Percentiles rank a stretch among this genome's conserved stretches.
Evolutionary conservation across 192 early-diverging fungal genomes (phyloP).

Genomic region (Rhizoclosmatium sp.): DNA sequence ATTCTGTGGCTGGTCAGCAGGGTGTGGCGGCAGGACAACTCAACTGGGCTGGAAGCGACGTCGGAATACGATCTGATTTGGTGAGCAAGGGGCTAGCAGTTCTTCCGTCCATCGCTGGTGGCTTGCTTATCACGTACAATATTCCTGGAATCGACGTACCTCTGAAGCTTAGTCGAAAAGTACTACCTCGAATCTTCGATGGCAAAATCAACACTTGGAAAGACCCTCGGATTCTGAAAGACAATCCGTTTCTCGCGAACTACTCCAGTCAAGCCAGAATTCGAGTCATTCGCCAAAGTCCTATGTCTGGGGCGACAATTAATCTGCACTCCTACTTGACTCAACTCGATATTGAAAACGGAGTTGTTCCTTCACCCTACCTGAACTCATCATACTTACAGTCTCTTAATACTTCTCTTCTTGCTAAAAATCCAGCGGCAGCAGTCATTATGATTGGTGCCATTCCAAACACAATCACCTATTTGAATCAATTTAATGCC

Average conservation of each 20-base stretch:
- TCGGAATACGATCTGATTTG: not conserved
- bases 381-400: not conserved
- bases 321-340: not conserved
- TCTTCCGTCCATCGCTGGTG: constrained; percentile 1
- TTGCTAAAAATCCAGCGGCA: not conserved
- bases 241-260: not conserved
- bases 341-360: not conserved
- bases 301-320: not conserved
- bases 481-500: not conserved
- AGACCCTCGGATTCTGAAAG: not conserved
- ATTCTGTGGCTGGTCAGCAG: not conserved
- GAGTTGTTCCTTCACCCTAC: not conserved
- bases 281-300: not conserved
- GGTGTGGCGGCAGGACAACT: not conserved
- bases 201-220: not conserved
- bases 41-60: not conserved
- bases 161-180: not conserved
- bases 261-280: not conserved
- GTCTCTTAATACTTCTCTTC: not conserved
- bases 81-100: not conserved
- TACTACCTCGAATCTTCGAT: constrained; percentile 2
- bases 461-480: not conserved
- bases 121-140: not conserved
- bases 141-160: not conserved
- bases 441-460: not conserved